A percentile compares a stretch with the other conserved stretches of the same genome.
These are phyloP conservation scores for Fraxinus americana DNA, from an alignment of 257 asterid species.

Conservation along the genomic window DNA sequence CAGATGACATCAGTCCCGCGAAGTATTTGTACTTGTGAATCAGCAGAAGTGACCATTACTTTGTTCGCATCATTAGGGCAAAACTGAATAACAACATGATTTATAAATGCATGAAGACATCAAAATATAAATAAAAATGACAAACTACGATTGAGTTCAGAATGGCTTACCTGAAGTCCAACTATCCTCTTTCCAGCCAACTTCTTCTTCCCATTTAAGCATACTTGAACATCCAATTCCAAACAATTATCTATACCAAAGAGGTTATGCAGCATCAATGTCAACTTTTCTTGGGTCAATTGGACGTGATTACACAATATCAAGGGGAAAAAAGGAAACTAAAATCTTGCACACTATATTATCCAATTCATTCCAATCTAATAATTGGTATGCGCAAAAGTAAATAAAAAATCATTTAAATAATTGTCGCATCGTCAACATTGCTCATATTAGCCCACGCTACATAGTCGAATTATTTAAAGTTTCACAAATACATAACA, in stretches of 20 bases:
- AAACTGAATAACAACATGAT: constrained; percentile 68
- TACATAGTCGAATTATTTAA: no score
- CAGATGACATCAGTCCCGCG: constrained; percentile 61
- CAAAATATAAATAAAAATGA: neutral
- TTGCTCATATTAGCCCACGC: no score
- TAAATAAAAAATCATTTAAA: no score
- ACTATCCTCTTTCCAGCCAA: constrained; percentile 67
- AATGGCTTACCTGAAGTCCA: constrained; percentile 75
- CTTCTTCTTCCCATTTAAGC: constrained; percentile 73
- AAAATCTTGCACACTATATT: neutral
- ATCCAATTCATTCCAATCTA: neutral
- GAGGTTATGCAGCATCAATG: neutral
- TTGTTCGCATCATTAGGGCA: constrained; percentile 74
- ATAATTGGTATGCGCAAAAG: no score
- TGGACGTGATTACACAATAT: neutral
- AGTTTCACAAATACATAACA: no score
- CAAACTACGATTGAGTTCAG: neutral
- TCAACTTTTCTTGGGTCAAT: neutral
- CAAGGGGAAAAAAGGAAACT: neutral
- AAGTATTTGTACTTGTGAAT: constrained; percentile 73
- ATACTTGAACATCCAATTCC: constrained; percentile 66
- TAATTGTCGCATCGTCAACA: no score
- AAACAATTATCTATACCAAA: constrained; percentile 56
- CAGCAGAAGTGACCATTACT: constrained; percentile 86
- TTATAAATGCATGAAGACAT: constrained; percentile 25